Base-by-base conservation (phyloP, 2,329 filamentous ascomycete species). In the Fusarium illudens region DNA sequence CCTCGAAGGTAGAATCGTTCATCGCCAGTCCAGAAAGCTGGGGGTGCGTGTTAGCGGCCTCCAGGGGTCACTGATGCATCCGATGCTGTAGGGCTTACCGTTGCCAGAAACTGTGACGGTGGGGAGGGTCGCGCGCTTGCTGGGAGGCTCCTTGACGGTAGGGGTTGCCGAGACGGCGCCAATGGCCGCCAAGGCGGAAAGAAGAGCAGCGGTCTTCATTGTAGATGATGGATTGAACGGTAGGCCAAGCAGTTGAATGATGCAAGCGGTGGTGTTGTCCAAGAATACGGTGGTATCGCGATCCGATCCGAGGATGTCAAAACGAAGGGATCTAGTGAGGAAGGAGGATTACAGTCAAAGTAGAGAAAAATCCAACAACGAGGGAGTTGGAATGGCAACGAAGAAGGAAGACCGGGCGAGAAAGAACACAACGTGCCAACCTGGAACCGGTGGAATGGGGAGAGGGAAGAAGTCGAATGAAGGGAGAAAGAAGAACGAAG, bases 1-100 rank as follows among this genome's bases (percentile, higher is more conserved):
- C 87, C 87, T 27, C 86, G 85, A 61, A 89, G 73, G 71, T 87
- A 88, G 80, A 89, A 89, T 62, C 87, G 84, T 8, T 81, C 75
- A 58, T 80, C 79, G 66, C 80, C 84, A 39, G 81, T 71, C 79
- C 82, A 89, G 81, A 89, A 88, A 53, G 87, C 86, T 88, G 58
- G 13, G 25, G 17, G 10, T n/a, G 34, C 13, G 20, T 12, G 50
- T 44, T 30, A 64, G 46, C 52, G 55, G 58, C 27, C 37, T 25
- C 15, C 30, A 22, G 39, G 20, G n/a, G 22, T 20, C n/a, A 22
- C 20, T 39, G 15, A 32, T 12, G 27, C 4, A 19, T 10, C 25
- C 15, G 20, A 33, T 13, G 34, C 29, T 55, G 46, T 27, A 39
- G 19, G 19, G 33, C 79, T 71, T 79, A 88, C 86, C 86, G 79